These are phyloP conservation scores for Tardiomyces blankii DNA, from an alignment of 1,139 yeast species.

Conservation along the genomic window DNA sequence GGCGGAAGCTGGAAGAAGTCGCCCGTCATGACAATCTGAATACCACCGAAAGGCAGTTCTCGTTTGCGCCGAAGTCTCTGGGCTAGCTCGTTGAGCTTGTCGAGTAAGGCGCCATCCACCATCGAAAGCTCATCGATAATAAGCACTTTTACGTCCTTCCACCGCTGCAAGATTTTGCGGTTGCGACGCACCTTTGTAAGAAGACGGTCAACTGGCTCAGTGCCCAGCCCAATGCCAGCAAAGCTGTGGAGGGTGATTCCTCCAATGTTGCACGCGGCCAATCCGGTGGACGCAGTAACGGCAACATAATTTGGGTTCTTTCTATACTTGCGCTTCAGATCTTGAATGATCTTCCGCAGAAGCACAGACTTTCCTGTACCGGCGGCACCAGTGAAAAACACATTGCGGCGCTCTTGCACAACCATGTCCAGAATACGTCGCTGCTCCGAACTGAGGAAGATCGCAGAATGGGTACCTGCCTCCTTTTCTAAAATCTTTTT, in stretches of 20 bases:
- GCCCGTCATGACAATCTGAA: constrained; percentile 68
- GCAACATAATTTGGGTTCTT: constrained; percentile 50
- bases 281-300: constrained; percentile 83
- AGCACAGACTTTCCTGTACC: constrained; percentile 91
- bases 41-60: constrained; percentile 53
- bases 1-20: constrained; percentile 87
- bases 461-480: constrained; percentile 2
- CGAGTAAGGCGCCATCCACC: constrained; percentile 60
- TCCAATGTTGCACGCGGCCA: constrained; percentile 82
- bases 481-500: not conserved
- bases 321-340: constrained; percentile 38
- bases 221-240: constrained; percentile 70
- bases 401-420: constrained; percentile 38
- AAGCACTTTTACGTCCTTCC: constrained; percentile 53
- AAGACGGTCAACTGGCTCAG: constrained; percentile 35
- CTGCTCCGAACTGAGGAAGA: constrained; percentile 59
- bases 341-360: constrained; percentile 56
- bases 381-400: constrained; percentile 91
- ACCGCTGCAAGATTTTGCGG: constrained; percentile 35
- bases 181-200: constrained; percentile 35
- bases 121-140: constrained; percentile 77
- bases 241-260: constrained; percentile 74
- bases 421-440: constrained; percentile 55
- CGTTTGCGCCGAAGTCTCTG: constrained; percentile 43
- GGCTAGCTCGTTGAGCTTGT: constrained; percentile 48